A percentile compares a stretch with the other conserved stretches of the same genome.
phyloP scores from a whole-genome alignment of 352 stramenopile genomes.

The Pythium diclinum region DNA sequence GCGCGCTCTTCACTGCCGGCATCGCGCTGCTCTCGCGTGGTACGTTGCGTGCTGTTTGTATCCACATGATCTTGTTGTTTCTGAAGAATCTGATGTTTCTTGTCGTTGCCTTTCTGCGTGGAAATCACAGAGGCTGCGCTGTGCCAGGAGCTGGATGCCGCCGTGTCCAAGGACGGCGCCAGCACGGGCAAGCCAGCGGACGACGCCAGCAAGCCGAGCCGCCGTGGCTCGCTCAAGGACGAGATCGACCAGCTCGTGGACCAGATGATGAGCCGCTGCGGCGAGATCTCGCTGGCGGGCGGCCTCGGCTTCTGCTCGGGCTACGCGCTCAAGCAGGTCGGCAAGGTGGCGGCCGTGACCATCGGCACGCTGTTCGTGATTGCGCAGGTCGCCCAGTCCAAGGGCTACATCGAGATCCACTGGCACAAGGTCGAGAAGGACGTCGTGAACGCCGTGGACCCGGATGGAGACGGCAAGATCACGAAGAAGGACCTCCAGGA shows the following conservation, averaged over 20 bases:
- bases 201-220: constrained; percentile 32
- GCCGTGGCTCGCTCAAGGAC: constrained; percentile 34
- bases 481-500: constrained; percentile 77
- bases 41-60: constrained; percentile 9
- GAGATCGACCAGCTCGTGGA: constrained; percentile 66
- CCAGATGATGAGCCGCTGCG: constrained; percentile 49
- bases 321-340: constrained; percentile 81
- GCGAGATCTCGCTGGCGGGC: constrained; percentile 68
- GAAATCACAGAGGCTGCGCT: constrained; percentile 31
- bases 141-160: constrained; percentile 40
- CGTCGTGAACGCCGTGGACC: constrained; percentile 76
- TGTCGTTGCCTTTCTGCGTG: too few species aligned
- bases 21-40: constrained; percentile 42
- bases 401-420: constrained; percentile 89
- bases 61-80: background rate
- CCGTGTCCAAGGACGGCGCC: constrained; percentile 29
- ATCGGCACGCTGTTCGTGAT: constrained; percentile 80
- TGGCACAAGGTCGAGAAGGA: constrained; percentile 89
- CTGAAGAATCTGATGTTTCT: background rate
- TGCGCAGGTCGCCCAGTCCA: constrained; percentile 69
- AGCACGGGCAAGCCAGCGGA: constrained; percentile 13
- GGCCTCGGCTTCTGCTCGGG: constrained; percentile 81
- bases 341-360: constrained; percentile 69
- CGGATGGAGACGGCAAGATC: constrained; percentile 84
- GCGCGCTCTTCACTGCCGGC: constrained; percentile 46